Conservation (phyloP, 108 stramenopile genomes). For the Nitzschia sp. region DNA sequence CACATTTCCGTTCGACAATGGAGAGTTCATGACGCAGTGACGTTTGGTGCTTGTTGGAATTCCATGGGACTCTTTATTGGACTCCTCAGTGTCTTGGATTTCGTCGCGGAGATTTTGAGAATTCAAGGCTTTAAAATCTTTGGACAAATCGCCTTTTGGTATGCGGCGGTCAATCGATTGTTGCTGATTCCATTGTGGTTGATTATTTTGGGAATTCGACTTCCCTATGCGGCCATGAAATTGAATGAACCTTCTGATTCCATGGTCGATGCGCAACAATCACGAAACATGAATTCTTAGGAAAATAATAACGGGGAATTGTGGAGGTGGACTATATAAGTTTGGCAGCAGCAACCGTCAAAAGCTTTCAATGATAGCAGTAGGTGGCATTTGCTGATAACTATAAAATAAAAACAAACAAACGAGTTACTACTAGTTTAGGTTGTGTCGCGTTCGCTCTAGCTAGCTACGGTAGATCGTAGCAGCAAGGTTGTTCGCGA, state of each 20-base stretch:
- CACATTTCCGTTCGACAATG: conserved; percentile 31
- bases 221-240: conserved; percentile 46
- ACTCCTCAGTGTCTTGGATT: conserved; percentile 53
- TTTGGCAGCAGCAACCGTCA: no score
- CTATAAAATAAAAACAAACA: no score
- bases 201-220: conserved; percentile 46
- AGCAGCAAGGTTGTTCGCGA: no score
- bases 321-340: no score
- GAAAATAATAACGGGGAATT: no score
- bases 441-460: no score
- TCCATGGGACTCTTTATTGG: conserved; percentile 56
- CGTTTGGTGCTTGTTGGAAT: conserved; percentile 61
- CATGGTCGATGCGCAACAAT: conserved; percentile 1
- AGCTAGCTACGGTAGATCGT: no score
- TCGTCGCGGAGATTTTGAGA: conserved; percentile 63
- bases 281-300: neutral
- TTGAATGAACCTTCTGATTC: conserved; percentile 20
- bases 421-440: no score
- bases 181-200: conserved; percentile 70
- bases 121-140: conserved; percentile 52
- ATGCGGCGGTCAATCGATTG: conserved; percentile 46
- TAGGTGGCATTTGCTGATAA: no score
- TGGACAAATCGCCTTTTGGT: conserved; percentile 47
- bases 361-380: no score
- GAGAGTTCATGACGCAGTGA: conserved; percentile 25